Evolutionary conservation across 495 filamentous ascomycete genomes (phyloP).

Genomic region (Amphirosellinia nigrospora): DNA sequence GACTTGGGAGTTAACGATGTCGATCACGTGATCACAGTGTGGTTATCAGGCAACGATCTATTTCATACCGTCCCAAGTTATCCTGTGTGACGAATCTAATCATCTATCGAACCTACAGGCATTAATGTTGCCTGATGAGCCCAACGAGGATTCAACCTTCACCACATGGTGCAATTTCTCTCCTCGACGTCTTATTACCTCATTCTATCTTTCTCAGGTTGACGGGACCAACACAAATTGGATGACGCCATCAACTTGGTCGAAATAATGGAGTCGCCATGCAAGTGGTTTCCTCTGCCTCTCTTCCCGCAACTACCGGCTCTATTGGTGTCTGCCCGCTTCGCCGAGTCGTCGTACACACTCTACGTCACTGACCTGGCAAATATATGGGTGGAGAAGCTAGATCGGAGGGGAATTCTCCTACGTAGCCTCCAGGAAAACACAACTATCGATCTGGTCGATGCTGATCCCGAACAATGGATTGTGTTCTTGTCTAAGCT

Average conservation of each 20-base stretch:
- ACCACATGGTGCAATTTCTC: not conserved
- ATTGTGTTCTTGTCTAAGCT: constrained; percentile 75
- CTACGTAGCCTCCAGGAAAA: constrained; percentile 67
- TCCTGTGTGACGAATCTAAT: not conserved
- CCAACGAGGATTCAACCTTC: not conserved
- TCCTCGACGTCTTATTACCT: not conserved
- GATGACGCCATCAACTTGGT: not conserved
- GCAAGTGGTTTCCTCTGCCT: constrained; percentile 39
- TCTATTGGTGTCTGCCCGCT: constrained; percentile 50
- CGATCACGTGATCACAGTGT: constrained; percentile 4
- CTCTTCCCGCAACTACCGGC: constrained; percentile 44
- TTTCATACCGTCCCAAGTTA: not conserved
- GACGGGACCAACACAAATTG: not conserved
- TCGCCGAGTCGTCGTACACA: constrained; percentile 63
- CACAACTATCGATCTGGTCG: constrained; percentile 85
- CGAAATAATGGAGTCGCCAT: constrained; percentile 24
- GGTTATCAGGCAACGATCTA: not conserved
- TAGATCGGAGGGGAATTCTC: constrained; percentile 68
- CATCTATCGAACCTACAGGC: too few relatives aligned
- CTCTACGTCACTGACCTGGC: constrained; percentile 84
- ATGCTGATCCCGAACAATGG: constrained; percentile 71
- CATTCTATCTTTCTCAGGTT: not conserved
- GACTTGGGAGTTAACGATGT: not conserved
- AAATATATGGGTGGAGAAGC: constrained; percentile 79
- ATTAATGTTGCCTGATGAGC: not conserved